phyloP scores from a whole-genome alignment of 176 grass and related monocot species.

The Themeda triandra region DNA sequence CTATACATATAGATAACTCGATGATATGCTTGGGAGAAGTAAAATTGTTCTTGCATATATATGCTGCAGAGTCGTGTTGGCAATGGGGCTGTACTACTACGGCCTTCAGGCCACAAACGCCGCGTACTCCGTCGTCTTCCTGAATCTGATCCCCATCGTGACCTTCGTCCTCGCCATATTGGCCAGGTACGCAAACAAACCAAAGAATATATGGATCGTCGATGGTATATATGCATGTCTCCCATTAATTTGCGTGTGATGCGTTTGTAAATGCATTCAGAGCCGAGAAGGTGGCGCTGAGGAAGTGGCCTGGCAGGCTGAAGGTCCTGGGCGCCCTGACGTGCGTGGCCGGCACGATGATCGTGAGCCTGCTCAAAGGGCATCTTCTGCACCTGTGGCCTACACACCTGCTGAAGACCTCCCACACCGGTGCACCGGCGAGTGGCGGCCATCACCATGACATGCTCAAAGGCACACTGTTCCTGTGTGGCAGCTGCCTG shows the following conservation, averaged over 20 bases:
- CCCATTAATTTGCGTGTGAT: too few species aligned
- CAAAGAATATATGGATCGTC: too few species aligned
- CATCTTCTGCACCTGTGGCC: constrained; percentile 24
- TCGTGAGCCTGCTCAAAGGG: constrained; percentile 34
- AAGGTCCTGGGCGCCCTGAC: constrained; percentile 42
- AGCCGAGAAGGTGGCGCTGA: constrained; percentile 32
- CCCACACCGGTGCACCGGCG: background rate
- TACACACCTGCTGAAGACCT: background rate
- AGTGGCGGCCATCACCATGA: background rate
- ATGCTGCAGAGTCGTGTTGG: constrained; percentile 21
- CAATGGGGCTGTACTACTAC: constrained; percentile 44
- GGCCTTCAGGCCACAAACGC: constrained; percentile 37
- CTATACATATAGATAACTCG: background rate
- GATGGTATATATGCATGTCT: too few species aligned
- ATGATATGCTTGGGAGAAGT: background rate
- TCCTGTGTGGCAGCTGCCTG: constrained; percentile 32
- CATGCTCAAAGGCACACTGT: constrained; percentile 23
- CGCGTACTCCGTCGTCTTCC: constrained; percentile 25
- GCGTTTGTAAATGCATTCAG: background rate
- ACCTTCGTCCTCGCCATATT: constrained; percentile 45
- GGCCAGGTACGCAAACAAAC: constrained; percentile 7
- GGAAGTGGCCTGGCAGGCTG: constrained; percentile 5
- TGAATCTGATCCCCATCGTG: constrained; percentile 47
- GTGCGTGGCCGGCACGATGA: constrained; percentile 43
- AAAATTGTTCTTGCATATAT: background rate